Base-by-base conservation (phyloP, 73 alveolate species). In the Breviolum minutum region DNA sequence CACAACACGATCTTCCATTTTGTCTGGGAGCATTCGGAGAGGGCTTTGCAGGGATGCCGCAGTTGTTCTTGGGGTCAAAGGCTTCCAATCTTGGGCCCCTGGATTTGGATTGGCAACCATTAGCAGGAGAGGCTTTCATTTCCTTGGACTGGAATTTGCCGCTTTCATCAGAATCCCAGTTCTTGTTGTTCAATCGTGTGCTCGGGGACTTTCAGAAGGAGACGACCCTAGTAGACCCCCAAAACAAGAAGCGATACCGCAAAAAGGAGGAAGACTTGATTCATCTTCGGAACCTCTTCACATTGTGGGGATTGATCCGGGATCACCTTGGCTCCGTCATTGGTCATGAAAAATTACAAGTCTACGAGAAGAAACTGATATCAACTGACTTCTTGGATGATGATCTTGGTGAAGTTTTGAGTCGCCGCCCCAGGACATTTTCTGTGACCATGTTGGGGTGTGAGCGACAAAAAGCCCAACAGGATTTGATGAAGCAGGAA, bases 391-490 rank as follows among this genome's bases (percentile, higher is more conserved):
- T 54, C 10, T 8, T 62, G 60, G 93, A 83, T 20, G 93, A 83
- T 2, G 77, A 83, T 8, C 17, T 54, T 48, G 74, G 19, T 20
- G 93, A 60, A 26, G 20, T 83, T 17, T 24, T 83, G 48, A 8
- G 5, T 5, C 60, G 61, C 2, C 66, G 93, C n/a, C 93, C 93
- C 7, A 3, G 26, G 48, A 14, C n/a, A 13, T 60, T 83, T 17
- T 63, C 77, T 19, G 61, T 83, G 26, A 83, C 77, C 93, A 83
- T 83, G 93, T 26, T 83, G 74, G 62, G 61, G 62, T 13, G 70
- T 60, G 77, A 60, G 60, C 76, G 74, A 19, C 77, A 19, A 8
- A 16, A 13, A 9, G 76, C 76, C 26, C 93, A 62, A 20, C 9
- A 32, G 76, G 24, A 3, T 1, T n/a, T 61, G 14, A 20, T 22